Evolutionary conservation across 116 monocot genomes (phyloP).

Genomic region (Cymodocea nodosa): DNA sequence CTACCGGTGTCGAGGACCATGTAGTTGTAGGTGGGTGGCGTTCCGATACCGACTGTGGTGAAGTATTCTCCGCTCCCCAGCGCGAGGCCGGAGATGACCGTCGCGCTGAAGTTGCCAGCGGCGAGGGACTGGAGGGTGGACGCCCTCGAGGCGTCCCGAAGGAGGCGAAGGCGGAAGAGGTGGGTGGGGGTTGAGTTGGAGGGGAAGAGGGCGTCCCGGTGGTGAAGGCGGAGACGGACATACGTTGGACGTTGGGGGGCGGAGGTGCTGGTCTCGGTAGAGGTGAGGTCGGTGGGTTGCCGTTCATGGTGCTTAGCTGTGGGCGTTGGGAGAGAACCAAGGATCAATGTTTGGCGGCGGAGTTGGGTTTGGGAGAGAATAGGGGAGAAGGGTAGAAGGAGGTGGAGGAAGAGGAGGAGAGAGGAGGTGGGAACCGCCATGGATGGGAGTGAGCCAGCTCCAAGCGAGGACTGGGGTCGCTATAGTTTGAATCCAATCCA

Average conservation of each 20-base stretch:
- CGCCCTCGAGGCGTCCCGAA: slow-evolving; percentile 30
- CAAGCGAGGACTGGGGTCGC: too few species aligned
- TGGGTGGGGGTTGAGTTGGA: slow-evolving; percentile 1
- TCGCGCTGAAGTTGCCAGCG: slow-evolving; percentile 25
- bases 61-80: slow-evolving; percentile 86
- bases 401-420: slow-evolving; percentile 5
- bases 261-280: not conserved
- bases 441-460: not conserved
- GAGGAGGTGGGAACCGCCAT: not conserved
- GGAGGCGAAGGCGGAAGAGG: slow-evolving; percentile 40
- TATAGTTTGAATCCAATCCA: too few species aligned
- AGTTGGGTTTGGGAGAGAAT: slow-evolving; percentile 2
- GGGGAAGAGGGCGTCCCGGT: slow-evolving; percentile 5
- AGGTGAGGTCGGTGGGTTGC: too few species aligned
- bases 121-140: slow-evolving; percentile 8
- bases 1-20: slow-evolving; percentile 90
- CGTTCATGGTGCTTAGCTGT: not conserved
- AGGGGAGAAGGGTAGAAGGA: not conserved
- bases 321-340: not conserved
- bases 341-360: not conserved
- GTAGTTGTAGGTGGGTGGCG: slow-evolving; percentile 28
- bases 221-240: slow-evolving; percentile 4
- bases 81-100: slow-evolving; percentile 60
- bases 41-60: slow-evolving; percentile 59
- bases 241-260: not conserved